Evolutionary conservation across 768 basidiomycete species (phyloP).

Genomic region (Mycena amicta): DNA sequence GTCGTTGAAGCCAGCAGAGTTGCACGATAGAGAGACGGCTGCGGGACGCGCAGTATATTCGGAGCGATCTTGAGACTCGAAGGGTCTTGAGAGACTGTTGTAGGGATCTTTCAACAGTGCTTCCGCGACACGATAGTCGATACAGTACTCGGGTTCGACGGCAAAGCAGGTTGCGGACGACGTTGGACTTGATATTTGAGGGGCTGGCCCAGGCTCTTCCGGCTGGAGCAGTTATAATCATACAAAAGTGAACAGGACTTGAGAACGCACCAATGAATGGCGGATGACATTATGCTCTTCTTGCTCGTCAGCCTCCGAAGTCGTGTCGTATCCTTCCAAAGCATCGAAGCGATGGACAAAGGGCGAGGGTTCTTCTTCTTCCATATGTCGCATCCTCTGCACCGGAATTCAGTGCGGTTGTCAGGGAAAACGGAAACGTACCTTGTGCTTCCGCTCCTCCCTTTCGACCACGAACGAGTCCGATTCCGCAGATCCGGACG

Average conservation of each 20-base stretch:
- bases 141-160: background rate
- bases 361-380: background rate
- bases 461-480: background rate
- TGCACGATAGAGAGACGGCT: background rate
- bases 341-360: background rate
- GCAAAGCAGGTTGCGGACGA: background rate
- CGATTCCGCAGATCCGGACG: background rate
- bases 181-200: background rate
- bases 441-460: background rate
- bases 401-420: background rate
- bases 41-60: background rate
- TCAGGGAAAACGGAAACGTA: background rate
- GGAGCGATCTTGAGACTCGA: background rate
- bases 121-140: background rate
- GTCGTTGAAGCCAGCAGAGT: background rate
- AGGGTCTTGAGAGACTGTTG: background rate
- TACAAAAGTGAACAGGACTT: background rate
- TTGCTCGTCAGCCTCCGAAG: background rate
- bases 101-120: background rate
- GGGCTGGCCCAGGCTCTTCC: background rate
- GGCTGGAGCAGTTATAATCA: no score
- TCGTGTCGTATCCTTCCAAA: background rate
- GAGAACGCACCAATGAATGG: background rate
- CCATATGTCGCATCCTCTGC: background rate
- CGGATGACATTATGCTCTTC: background rate